A percentile compares a stretch with the other conserved stretches of the same genome.
Evolutionary conservation across 257 asterid genomes (phyloP).

Genomic region (Plantago elongata): DNA sequence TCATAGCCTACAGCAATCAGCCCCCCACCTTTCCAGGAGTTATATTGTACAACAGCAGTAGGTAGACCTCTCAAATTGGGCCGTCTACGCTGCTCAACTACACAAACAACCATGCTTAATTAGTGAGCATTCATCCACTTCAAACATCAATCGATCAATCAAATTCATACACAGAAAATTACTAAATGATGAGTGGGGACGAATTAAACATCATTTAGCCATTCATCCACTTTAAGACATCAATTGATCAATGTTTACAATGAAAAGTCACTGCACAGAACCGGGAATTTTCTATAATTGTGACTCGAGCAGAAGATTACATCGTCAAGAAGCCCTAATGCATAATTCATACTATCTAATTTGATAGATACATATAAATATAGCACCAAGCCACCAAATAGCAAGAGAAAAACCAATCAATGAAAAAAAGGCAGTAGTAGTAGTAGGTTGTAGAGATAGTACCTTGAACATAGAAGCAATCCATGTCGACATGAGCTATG

Average conservation of each 20-base stretch:
- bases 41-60: conserved; percentile 94
- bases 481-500: conserved; percentile 94
- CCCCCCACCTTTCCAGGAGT: conserved; percentile 93
- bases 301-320: too few species aligned
- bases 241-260: too few species aligned
- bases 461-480: conserved; percentile 99
- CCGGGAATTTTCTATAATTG: too few species aligned
- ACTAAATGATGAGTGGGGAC: too few species aligned
- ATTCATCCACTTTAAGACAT: too few species aligned
- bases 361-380: too few species aligned
- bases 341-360: too few species aligned
- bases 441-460: neutral
- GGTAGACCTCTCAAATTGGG: conserved; percentile 82
- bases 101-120: conserved; percentile 22
- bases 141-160: neutral
- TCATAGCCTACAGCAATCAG: conserved; percentile 94
- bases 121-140: neutral
- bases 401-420: neutral
- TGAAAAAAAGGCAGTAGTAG: neutral
- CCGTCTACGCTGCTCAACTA: conserved; percentile 89
- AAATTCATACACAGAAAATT: too few species aligned
- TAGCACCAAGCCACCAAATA: too few species aligned
- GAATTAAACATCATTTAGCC: too few species aligned
- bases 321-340: too few species aligned
- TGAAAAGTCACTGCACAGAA: too few species aligned